phyloP scores from a whole-genome alignment of 2,329 filamentous ascomycete species.

The Nannizzia gypsea region DNA sequence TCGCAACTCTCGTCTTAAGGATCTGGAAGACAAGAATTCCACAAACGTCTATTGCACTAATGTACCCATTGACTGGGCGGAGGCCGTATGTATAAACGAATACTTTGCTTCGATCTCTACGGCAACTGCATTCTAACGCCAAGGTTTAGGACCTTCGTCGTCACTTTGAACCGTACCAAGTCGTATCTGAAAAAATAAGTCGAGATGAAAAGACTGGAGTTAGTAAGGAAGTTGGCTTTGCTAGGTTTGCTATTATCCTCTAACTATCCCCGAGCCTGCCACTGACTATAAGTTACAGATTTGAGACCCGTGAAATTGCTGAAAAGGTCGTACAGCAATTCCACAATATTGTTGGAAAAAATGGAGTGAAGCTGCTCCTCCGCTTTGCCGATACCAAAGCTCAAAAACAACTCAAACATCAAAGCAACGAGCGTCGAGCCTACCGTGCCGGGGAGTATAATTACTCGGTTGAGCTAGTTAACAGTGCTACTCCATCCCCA shows the following conservation, averaged over 20 bases:
- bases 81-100: slow-evolving; percentile 60
- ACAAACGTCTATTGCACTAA: slow-evolving; percentile 99
- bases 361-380: slow-evolving; percentile 77
- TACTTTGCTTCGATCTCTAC: not conserved
- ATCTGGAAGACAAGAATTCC: slow-evolving; percentile 75
- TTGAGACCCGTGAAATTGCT: slow-evolving; percentile 78
- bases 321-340: slow-evolving; percentile 79
- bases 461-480: slow-evolving; percentile 38
- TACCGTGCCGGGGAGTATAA: slow-evolving; percentile 96
- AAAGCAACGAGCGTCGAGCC: slow-evolving; percentile 87
- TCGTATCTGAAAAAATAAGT: slow-evolving; percentile 89
- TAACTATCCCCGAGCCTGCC: not conserved
- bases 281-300: slow-evolving; percentile 43
- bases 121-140: slow-evolving; percentile 12
- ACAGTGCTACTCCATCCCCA: slow-evolving; percentile 35
- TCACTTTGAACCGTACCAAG: slow-evolving; percentile 43
- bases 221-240: slow-evolving; percentile 93
- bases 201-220: slow-evolving; percentile 75
- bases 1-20: slow-evolving; percentile 96
- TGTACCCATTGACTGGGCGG: slow-evolving; percentile 80
- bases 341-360: slow-evolving; percentile 68
- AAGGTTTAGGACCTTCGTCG: slow-evolving; percentile 58
- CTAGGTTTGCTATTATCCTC: slow-evolving; percentile 50
- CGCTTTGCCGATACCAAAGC: slow-evolving; percentile 94
- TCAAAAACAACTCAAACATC: slow-evolving; percentile 92